Evolutionary conservation across 225 moss, liverwort and hornwort species (phyloP), one percentile per base, ranked within the genome.

Genomic region (Anthoceros angustus): DNA sequence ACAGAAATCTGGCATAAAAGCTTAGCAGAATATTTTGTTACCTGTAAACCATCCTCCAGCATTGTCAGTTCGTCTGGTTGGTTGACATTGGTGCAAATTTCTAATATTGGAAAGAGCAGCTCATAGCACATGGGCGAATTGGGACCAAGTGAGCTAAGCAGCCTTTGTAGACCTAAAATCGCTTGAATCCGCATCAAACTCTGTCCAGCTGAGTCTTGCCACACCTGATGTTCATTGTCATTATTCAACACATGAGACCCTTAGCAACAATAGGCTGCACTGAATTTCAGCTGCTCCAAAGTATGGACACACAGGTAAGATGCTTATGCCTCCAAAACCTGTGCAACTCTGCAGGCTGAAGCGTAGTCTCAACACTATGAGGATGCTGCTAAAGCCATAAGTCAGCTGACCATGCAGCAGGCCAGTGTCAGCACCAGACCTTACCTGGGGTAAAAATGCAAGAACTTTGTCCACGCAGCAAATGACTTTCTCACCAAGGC

Each of bases 41-140:
- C 95, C 86, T 89, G 86, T 85, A 98, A 87, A 64, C 95, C 95
- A 74, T 98, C 98, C 75, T 98, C 98, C 72, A 98, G 74, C 92
- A 98, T 98, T 70, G 88, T 92, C 12, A 98, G 82, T 76, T 92
- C 95, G 68, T 98, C 95, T 43, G 92, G 95, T 73, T 98, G 98
- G 78, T 83, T 87, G 16, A 89, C 81, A 78, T 98, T 91, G 21
- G 92, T 87, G 77, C 98, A 92, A 70, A 89, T 92, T 70, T 92
- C 87, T 72, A 92, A 77, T 66, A 98, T 98, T 65, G 98, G 98
- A 69, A 98, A 87, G 25, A 98, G 89, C 60, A 98, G 81, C 15
- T 98, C 92, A 77, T 98, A 98, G 76, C 91, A 89, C 48, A 84
- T 79, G n/a, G 88, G 92, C 60, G 98, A 98, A 68, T 80, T 80